Conservation (phyloP, 495 filamentous ascomycete genomes). For the Penicillium alfredii region DNA sequence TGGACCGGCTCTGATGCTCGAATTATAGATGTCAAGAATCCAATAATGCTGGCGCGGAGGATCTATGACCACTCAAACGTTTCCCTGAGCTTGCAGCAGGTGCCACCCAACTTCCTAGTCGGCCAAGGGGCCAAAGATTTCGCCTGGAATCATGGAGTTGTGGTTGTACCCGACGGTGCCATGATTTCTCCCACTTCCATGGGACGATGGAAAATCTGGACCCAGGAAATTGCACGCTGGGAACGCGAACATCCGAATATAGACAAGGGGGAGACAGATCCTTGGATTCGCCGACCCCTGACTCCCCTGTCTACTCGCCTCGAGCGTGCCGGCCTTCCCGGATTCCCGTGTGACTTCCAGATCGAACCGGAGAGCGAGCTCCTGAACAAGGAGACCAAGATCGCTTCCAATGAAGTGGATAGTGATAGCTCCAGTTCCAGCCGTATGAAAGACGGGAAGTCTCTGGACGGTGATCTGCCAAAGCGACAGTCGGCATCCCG, state of each 20-base stretch:
- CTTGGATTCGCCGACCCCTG: constrained; percentile 6
- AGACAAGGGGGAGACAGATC: neutral
- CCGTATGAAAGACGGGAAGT: no score
- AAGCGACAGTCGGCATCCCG: neutral
- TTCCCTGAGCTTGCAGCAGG: constrained; percentile 70
- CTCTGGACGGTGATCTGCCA: no score
- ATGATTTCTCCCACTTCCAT: constrained; percentile 68
- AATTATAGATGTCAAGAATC: constrained; percentile 76
- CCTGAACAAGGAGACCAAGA: no score
- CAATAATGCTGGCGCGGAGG: constrained; percentile 76
- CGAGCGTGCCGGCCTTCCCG: neutral
- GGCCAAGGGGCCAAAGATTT: constrained; percentile 79
- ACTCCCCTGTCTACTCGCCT: constrained; percentile 2
- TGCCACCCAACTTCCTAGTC: constrained; percentile 88
- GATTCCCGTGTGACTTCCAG: no score
- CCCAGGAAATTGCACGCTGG: constrained; percentile 58
- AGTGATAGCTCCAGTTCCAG: no score
- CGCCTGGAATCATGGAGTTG: constrained; percentile 69
- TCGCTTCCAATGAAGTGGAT: no score
- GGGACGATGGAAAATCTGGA: constrained; percentile 73
- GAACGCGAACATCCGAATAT: constrained; percentile 9
- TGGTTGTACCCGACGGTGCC: constrained; percentile 60
- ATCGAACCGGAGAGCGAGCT: no score
- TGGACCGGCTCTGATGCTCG: constrained; percentile 12
- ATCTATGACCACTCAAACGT: constrained; percentile 70